Base-by-base conservation (phyloP, 2,329 filamentous ascomycete genomes). In the Stagonosporopsis cucurbitacearum region DNA sequence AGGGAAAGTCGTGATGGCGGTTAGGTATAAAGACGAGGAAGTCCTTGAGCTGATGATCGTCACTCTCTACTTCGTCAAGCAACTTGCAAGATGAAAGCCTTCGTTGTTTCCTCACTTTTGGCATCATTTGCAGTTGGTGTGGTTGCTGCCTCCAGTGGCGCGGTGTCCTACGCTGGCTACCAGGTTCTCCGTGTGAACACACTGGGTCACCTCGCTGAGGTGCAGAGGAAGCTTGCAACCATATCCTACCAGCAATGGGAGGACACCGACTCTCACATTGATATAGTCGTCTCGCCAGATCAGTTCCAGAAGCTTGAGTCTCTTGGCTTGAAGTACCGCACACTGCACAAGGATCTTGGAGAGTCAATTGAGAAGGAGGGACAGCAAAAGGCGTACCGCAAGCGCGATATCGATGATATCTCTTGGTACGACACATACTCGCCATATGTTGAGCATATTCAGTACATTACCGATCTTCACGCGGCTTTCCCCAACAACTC, bases 261-360 rank as follows among this genome's bases (percentile, higher is more conserved):
- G 19, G 52, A 58, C 22, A 49, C 62, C 23, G 59, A 58, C 33
- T 64, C 61, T 2, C 66, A 75, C 58, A 72, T 79, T 19, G 78
- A 80, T 58, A 63, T 80, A 36, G 71, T 75, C n/a, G 66, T 80
- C 39, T 64, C 77, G 4, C 70, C 73, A 25, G 66, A 72, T 13
- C 67, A 77, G 32, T 39, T 78, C 19, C 56, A 62, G 1, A 68
- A 68, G n/a, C 79, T 80, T 49, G 57, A 76, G 45, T 60, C 66
- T 17, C 62, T 75, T 15, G 69, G 64, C 9, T 62, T 77, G 41
- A 64, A 69, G 23, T 64, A 56, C 20, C 64, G 72, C 36, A 60
- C 75, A 23, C 75, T 81, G 73, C 76, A 80, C 55, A 71, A 76
- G 32, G 71, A 81, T 64, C 70, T 81, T 19, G 78, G 77, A 22